These are phyloP conservation scores for Sordaria brevicollis DNA, from an alignment of 495 filamentous ascomycete genomes.

Conservation along the genomic window DNA sequence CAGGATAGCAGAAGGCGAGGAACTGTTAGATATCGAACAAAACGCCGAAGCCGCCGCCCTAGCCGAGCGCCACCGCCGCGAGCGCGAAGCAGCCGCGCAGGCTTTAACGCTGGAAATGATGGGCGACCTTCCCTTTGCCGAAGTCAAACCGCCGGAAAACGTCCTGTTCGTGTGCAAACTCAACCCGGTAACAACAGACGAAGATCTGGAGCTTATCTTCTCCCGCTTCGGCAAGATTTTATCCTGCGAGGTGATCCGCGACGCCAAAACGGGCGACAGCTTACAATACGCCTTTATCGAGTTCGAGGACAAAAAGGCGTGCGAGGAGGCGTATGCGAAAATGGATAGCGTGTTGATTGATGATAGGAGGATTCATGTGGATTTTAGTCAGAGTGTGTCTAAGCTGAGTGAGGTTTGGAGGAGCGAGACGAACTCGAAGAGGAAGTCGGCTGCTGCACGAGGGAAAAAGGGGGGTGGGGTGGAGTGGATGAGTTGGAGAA, in stretches of 20 bases:
- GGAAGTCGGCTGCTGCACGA: conserved; percentile 41
- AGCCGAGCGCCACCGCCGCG: conserved; percentile 69
- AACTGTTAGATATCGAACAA: conserved; percentile 47
- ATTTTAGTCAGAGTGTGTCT: conserved; percentile 95
- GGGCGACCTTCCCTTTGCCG: conserved; percentile 92
- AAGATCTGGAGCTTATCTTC: conserved; percentile 91
- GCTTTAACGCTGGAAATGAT: conserved; percentile 96
- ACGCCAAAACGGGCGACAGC: conserved; percentile 88
- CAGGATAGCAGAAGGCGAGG: conserved; percentile 81
- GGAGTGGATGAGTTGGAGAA: conserved; percentile 80
- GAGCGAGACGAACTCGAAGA: conserved; percentile 74
- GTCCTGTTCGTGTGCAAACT: conserved; percentile 97
- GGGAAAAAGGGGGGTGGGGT: conserved; percentile 79
- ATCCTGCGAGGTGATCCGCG: conserved; percentile 92
- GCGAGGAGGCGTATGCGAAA: conserved; percentile 95
- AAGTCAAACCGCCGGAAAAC: conserved; percentile 96
- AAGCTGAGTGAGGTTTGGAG: conserved; percentile 88
- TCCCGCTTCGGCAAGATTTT: conserved; percentile 92
- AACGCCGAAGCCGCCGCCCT: conserved; percentile 69
- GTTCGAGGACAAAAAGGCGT: conserved; percentile 83
- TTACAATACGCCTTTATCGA: conserved; percentile 98
- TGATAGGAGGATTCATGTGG: conserved; percentile 95
- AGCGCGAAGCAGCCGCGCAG: conserved; percentile 88
- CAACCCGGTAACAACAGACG: conserved; percentile 90
- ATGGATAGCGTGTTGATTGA: conserved; percentile 97